Base-by-base conservation (phyloP, 768 basidiomycete genomes). In the Agaricus sinodeliciosus region DNA sequence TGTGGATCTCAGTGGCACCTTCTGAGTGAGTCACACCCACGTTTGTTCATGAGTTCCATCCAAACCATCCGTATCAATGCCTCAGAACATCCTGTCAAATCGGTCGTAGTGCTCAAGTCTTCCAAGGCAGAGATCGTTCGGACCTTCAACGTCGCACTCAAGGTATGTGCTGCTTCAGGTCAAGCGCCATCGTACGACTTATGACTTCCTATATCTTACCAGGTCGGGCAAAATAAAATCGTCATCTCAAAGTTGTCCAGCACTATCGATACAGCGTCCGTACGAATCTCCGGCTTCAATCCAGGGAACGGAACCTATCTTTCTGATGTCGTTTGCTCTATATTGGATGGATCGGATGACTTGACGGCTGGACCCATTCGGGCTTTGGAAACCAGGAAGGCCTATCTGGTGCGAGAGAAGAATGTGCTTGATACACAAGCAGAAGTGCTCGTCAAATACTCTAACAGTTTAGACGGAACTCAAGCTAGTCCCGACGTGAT, bases 91-190 rank as follows among this genome's bases (percentile, higher is more conserved):
- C 63, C 76, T 1, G 72, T 84, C 57, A 75, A 78, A 55, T 74
- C 78, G 9, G 78, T 80, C 1, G 81, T 79, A 0, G 69, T 84
- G 35, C 80, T 79, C 66, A 79, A 77, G 62, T 78, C 77, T 6
- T 66, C 66, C 49, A 77, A 73, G 52, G 82, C 81, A 0, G 79
- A 85, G 59, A 65, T 85, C 16, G 76, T 78, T 37, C 74, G 82
- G 8, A 67, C 67, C 0, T 81, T 83, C 63, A 56, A 67, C 0
- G 48, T 81, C 3, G 63, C 72, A 9, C 72, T 84, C 9, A 63
- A 77, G 70, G 81, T 81, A 63, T n/a, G 66, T 57, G 42, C 15
- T 28, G 18, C 25, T 12, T 27, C 25, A 44, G 25, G 2, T 13
- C 15, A 3, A n/a, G 25, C 25, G 3, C 43, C 4, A 6, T 28